Conservation (phyloP, 2,329 filamentous ascomycete genomes). For the Phyllosticta citriasiana region DNA sequence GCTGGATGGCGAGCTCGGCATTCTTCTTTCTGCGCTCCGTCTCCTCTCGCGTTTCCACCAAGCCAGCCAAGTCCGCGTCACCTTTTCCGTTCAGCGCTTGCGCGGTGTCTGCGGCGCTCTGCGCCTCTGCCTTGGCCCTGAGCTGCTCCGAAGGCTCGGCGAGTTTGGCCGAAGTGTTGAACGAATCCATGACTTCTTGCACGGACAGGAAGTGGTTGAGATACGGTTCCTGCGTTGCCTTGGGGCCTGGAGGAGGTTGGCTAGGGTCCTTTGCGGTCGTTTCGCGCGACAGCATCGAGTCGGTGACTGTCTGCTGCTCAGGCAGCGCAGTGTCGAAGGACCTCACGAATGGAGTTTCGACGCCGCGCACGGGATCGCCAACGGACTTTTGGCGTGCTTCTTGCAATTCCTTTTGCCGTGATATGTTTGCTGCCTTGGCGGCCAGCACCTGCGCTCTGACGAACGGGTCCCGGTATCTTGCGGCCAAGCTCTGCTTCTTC, state of each 20-base stretch:
- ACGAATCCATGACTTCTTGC: slow-evolving; percentile 54
- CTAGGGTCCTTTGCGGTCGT: slow-evolving; percentile 10
- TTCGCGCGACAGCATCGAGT: slow-evolving; percentile 15
- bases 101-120: neutral
- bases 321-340: slow-evolving; percentile 58
- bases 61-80: neutral
- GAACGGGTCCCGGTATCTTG: slow-evolving; percentile 67
- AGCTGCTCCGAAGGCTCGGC: slow-evolving; percentile 45
- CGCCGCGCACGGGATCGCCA: slow-evolving; percentile 72
- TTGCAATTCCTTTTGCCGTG: slow-evolving; percentile 60
- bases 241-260: slow-evolving; percentile 5
- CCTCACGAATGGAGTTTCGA: slow-evolving; percentile 70
- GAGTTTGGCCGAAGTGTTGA: slow-evolving; percentile 58
- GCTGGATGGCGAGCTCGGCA: slow-evolving; percentile 64
- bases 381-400: slow-evolving; percentile 53
- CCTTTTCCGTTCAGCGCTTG: neutral
- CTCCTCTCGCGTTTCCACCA: slow-evolving; percentile 29
- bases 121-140: neutral
- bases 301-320: neutral
- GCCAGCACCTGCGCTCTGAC: slow-evolving; percentile 70
- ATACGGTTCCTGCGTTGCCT: slow-evolving; percentile 29
- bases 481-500: slow-evolving; percentile 32
- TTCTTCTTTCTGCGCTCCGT: slow-evolving; percentile 39
- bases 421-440: slow-evolving; percentile 72
- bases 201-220: slow-evolving; percentile 70